Evolutionary conservation across 1,284 basidiomycete genomes (phyloP).

Genomic region (Ganoderma multipileum): DNA sequence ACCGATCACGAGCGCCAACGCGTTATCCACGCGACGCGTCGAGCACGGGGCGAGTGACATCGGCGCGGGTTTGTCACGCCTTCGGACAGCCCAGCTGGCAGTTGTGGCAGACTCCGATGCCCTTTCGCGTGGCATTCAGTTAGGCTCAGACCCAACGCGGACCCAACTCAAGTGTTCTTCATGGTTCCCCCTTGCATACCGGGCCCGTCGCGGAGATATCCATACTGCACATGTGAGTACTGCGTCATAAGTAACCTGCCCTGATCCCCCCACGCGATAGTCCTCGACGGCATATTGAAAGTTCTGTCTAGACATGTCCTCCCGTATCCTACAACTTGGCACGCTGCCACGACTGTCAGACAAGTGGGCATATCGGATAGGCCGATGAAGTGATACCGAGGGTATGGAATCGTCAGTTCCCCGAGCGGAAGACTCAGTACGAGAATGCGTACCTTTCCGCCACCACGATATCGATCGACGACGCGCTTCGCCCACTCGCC

Average conservation of each 20-base stretch:
- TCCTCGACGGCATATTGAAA: background rate
- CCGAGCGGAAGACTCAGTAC: background rate
- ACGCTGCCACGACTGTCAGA: slow-evolving; percentile 2
- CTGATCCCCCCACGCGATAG: background rate
- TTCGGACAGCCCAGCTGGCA: background rate
- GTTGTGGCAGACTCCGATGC: background rate
- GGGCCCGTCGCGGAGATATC: background rate
- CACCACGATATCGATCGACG: background rate
- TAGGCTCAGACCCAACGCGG: background rate
- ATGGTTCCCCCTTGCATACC: background rate
- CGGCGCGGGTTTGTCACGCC: background rate
- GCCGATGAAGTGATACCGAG: slow-evolving; percentile 2
- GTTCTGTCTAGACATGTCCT: background rate
- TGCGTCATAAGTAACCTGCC: background rate
- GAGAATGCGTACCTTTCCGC: background rate
- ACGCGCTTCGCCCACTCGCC: slow-evolving; percentile 20
- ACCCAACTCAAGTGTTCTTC: background rate
- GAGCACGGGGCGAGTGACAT: background rate
- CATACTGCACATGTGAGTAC: background rate
- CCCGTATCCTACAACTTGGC: slow-evolving; percentile 1
- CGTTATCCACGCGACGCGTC: background rate
- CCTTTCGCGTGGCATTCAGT: background rate
- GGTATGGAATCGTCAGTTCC: background rate
- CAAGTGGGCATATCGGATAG: slow-evolving; percentile 1
- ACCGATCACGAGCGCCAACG: background rate